Percentiles rank a stretch among this genome's conserved stretches.
Evolutionary conservation across 257 asterid genomes (phyloP).

Genomic region (Jaltomata sinuosa): DNA sequence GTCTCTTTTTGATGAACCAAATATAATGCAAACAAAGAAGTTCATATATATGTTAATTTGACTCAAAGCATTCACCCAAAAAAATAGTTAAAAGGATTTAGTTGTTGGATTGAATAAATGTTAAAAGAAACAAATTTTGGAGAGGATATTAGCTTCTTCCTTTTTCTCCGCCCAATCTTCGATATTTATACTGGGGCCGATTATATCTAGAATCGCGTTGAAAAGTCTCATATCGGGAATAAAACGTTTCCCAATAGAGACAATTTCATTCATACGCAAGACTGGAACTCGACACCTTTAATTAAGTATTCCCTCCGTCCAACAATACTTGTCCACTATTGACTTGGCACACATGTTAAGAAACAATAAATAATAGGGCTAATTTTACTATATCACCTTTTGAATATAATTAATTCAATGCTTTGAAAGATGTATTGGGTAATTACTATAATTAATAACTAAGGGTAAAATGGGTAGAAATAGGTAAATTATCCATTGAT

Average conservation of each 20-base stretch:
- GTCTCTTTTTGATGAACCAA: background rate
- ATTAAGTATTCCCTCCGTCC: too few relatives aligned
- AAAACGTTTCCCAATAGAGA: background rate
- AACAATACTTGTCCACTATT: too few relatives aligned
- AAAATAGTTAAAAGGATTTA: background rate
- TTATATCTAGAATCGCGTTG: rapidly evolving
- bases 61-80: background rate
- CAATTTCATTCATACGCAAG: background rate
- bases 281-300: too few relatives aligned
- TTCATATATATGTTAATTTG: background rate
- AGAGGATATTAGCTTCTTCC: background rate
- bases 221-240: background rate
- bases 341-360: too few relatives aligned
- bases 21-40: background rate
- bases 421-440: too few relatives aligned
- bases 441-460: too few relatives aligned
- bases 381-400: too few relatives aligned
- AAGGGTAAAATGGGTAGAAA: too few relatives aligned
- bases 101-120: background rate
- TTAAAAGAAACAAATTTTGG: background rate
- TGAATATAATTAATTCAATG: too few relatives aligned
- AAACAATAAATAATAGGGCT: too few relatives aligned
- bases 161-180: rapidly evolving
- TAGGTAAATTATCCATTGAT: too few relatives aligned
- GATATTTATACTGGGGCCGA: rapidly evolving